phyloP scores from a whole-genome alignment of 2,329 filamentous ascomycete genomes.

The Hymenotorrendiella dingleyae region DNA sequence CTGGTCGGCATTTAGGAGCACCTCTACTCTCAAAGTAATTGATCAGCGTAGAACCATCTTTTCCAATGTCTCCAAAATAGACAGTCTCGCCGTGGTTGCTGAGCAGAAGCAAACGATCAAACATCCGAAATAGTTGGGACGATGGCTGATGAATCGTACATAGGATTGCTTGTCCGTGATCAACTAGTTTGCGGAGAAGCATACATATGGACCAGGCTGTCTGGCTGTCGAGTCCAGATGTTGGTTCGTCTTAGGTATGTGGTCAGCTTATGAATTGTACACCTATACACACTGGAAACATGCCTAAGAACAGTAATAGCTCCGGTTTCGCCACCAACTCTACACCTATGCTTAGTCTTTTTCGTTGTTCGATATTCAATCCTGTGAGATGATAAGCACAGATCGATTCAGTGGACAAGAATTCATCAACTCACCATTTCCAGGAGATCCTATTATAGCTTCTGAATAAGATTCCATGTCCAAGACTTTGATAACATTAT shows the following conservation, averaged over 20 bases:
- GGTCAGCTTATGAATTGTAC: background rate
- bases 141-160: slow-evolving; percentile 95
- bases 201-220: slow-evolving; percentile 72
- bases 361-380: slow-evolving; percentile 62
- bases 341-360: slow-evolving; percentile 83
- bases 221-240: slow-evolving; percentile 1
- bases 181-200: slow-evolving; percentile 75
- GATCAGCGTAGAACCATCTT: slow-evolving; percentile 10
- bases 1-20: slow-evolving; percentile 54
- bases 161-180: slow-evolving; percentile 80
- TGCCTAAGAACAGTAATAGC: slow-evolving; percentile 69
- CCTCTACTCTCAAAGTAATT: slow-evolving; percentile 70
- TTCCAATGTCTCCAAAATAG: slow-evolving; percentile 50
- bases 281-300: background rate
- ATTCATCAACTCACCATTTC: slow-evolving; percentile 51
- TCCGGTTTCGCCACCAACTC: slow-evolving; percentile 87
- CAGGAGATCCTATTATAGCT: slow-evolving; percentile 83
- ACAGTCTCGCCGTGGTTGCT: slow-evolving; percentile 63
- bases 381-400: background rate
- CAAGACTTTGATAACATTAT: slow-evolving; percentile 64
- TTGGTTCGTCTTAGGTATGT: slow-evolving; percentile 44
- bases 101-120: slow-evolving; percentile 72
- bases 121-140: slow-evolving; percentile 85
- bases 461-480: slow-evolving; percentile 87
- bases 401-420: background rate